phyloP scores from a whole-genome alignment of 1,284 basidiomycete genomes.

The Mycena sp. region DNA sequence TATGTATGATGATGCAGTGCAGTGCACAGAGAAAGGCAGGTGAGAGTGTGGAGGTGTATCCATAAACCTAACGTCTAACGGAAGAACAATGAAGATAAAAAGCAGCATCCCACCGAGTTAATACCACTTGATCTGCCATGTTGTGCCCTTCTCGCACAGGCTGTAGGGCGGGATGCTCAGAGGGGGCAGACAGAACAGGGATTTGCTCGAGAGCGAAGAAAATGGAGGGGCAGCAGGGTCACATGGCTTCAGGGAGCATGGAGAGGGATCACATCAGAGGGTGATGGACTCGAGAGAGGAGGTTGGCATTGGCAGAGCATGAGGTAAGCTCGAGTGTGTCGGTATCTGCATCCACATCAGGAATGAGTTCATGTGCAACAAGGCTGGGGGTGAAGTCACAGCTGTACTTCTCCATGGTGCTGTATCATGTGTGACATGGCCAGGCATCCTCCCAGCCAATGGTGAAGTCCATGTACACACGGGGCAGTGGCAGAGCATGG shows the following conservation, averaged over 20 bases:
- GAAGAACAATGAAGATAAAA: too few species aligned
- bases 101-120: too few species aligned
- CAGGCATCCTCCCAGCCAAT: constrained; percentile 24
- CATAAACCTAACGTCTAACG: too few species aligned
- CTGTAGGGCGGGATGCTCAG: neutral
- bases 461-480: constrained; percentile 18
- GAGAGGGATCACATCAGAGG: neutral
- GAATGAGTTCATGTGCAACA: constrained; percentile 17
- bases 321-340: constrained; percentile 13
- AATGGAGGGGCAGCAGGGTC: neutral
- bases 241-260: neutral
- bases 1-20: too few species aligned
- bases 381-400: constrained; percentile 19
- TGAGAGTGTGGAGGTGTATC: too few species aligned
- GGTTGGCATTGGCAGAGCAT: constrained; percentile 16
- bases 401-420: constrained; percentile 4
- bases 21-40: too few species aligned
- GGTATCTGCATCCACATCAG: constrained; percentile 3
- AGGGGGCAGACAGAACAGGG: constrained; percentile 24
- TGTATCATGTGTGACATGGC: constrained; percentile 1
- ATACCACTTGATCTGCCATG: constrained; percentile 26
- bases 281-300: constrained; percentile 20
- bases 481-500: neutral
- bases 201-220: constrained; percentile 17
- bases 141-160: neutral